A percentile compares a stretch with the other conserved stretches of the same genome.
Evolutionary conservation across 352 stramenopile genomes (phyloP).

Genomic region (Hyaloperonospora brassicae): DNA sequence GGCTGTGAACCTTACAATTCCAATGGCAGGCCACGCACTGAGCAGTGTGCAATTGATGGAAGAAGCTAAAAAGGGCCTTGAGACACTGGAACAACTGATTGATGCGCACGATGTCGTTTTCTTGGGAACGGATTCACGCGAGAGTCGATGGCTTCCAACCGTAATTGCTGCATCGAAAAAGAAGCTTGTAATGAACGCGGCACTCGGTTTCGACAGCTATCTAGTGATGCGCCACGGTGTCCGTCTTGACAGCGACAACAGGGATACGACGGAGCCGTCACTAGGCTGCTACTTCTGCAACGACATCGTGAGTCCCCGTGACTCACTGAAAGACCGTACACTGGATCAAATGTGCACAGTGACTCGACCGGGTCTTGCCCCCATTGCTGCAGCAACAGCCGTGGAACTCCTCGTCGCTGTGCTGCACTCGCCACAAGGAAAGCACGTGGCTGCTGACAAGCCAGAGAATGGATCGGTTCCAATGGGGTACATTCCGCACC

Average conservation of each 20-base stretch:
- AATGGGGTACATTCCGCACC: slow-evolving; percentile 88
- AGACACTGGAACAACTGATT: slow-evolving; percentile 86
- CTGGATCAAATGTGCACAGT: slow-evolving; percentile 99
- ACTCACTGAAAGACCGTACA: slow-evolving; percentile 95
- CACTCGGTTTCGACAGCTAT: slow-evolving; percentile 94
- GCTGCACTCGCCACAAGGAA: slow-evolving; percentile 87
- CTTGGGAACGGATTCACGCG: slow-evolving; percentile 96
- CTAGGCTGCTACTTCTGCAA: slow-evolving; percentile 99
- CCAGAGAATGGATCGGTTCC: slow-evolving; percentile 38
- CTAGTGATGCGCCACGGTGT: slow-evolving; percentile 96
- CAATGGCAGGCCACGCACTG: slow-evolving; percentile 95
- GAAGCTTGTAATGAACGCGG: slow-evolving; percentile 84
- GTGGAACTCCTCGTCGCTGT: slow-evolving; percentile 95
- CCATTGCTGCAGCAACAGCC: slow-evolving; percentile 88
- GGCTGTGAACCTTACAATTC: slow-evolving; percentile 92
- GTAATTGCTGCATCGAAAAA: slow-evolving; percentile 89
- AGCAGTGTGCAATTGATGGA: slow-evolving; percentile 50
- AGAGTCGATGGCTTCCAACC: slow-evolving; percentile 97
- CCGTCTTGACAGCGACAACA: slow-evolving; percentile 7
- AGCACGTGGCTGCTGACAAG: slow-evolving; percentile 61
- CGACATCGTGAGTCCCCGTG: slow-evolving; percentile 96
- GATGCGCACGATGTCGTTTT: slow-evolving; percentile 93
- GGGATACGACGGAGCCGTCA: slow-evolving; percentile 8
- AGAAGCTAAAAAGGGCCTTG: slow-evolving; percentile 59
- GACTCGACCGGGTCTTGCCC: slow-evolving; percentile 92